Percentiles rank a stretch among this genome's conserved stretches.
Conservation (phyloP, 495 filamentous ascomycete genomes). For the Rhypophila decipiens region DNA sequence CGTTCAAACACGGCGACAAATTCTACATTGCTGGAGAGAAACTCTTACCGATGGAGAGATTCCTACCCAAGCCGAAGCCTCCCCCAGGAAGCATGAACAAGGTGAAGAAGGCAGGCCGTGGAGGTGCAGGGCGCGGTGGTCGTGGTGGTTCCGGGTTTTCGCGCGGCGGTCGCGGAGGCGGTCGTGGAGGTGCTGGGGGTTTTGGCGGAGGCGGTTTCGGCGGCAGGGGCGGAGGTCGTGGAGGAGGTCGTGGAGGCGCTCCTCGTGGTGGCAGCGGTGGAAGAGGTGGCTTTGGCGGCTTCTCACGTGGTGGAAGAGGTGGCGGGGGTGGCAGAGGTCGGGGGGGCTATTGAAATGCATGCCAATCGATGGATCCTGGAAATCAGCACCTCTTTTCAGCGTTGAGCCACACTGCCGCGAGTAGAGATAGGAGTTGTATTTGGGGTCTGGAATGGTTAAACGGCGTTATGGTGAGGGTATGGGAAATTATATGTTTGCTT, state of each 20-base stretch:
- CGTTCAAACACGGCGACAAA: slow-evolving; percentile 93
- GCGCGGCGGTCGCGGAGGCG: slow-evolving; percentile 41
- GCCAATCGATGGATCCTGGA: background rate
- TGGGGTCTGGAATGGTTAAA: slow-evolving; percentile 20
- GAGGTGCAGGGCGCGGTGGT: slow-evolving; percentile 32
- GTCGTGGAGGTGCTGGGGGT: slow-evolving; percentile 28
- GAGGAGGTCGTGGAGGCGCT: slow-evolving; percentile 23
- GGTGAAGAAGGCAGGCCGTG: slow-evolving; percentile 52
- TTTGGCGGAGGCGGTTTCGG: slow-evolving; percentile 39
- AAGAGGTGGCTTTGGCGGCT: slow-evolving; percentile 38
- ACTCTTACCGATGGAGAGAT: slow-evolving; percentile 88
- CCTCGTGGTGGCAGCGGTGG: slow-evolving; percentile 32
- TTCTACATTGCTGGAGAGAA: slow-evolving; percentile 95
- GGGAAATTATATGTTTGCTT: slow-evolving; percentile 15
- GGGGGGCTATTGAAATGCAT: slow-evolving; percentile 3
- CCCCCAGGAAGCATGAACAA: slow-evolving; percentile 54
- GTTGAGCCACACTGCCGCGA: slow-evolving; percentile 10
- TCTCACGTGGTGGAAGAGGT: slow-evolving; percentile 15
- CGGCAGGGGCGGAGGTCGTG: slow-evolving; percentile 25
- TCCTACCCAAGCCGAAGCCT: slow-evolving; percentile 91
- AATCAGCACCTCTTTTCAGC: background rate
- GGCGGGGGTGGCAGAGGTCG: slow-evolving; percentile 19
- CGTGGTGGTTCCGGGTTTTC: slow-evolving; percentile 40
- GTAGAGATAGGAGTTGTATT: slow-evolving; percentile 14
- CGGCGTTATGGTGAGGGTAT: slow-evolving; percentile 21